A percentile compares a stretch with the other conserved stretches of the same genome.
These are phyloP conservation scores for Arthrinium phaeospermum DNA, from an alignment of 2,329 filamentous ascomycete species.

Conservation along the genomic window DNA sequence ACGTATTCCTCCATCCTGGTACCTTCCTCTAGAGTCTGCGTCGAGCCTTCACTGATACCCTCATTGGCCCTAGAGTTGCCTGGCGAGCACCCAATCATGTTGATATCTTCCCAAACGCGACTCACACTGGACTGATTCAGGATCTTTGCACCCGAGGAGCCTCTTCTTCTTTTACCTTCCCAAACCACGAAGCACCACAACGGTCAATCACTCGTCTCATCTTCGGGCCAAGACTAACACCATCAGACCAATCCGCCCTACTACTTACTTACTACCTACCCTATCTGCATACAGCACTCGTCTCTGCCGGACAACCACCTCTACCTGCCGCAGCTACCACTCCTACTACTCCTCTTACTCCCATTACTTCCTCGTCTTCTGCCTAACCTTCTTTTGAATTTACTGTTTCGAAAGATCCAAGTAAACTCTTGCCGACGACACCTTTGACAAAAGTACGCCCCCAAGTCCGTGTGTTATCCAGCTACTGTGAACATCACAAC, in stretches of 20 bases:
- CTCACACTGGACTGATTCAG: conserved; percentile 48
- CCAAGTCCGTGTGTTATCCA: neutral
- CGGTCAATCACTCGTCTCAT: conserved; percentile 26
- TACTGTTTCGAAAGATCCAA: neutral
- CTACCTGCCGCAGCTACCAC: neutral
- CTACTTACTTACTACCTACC: conserved; percentile 28
- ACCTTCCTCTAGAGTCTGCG: conserved; percentile 32
- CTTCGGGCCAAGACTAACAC: conserved; percentile 11
- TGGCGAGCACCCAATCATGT: conserved; percentile 51
- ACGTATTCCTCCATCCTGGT: conserved; percentile 43
- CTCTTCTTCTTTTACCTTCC: conserved; percentile 40
- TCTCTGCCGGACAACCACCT: conserved; percentile 7
- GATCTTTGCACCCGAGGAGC: conserved; percentile 35
- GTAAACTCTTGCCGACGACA: neutral
- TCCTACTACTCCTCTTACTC: neutral
- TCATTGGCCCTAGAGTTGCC: conserved; percentile 47
- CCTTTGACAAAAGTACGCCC: neutral
- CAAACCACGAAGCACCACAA: conserved; percentile 28
- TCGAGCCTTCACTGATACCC: conserved; percentile 34
- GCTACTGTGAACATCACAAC: neutral
- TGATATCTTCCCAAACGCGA: conserved; percentile 47
- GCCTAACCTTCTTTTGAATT: neutral
- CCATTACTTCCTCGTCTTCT: neutral
- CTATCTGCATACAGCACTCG: conserved; percentile 25
- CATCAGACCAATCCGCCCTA: neutral